Conservation (phyloP, 345 rosid genomes). For the Murraya paniculata region DNA sequence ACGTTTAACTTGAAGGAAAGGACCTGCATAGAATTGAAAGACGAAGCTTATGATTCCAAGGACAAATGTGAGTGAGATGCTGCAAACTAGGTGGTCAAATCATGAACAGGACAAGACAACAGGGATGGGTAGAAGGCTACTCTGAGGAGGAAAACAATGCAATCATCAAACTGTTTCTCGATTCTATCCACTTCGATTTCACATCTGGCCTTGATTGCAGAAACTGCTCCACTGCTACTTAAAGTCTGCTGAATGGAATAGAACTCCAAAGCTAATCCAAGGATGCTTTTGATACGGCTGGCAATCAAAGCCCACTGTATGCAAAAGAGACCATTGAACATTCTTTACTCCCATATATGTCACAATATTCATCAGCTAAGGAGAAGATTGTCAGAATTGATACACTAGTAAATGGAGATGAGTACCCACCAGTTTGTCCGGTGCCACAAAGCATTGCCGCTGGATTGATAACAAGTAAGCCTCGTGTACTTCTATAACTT, state of each 20-base stretch:
- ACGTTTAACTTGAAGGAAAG: conserved; percentile 85
- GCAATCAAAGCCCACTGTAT: conserved; percentile 90
- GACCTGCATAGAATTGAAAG: conserved; percentile 46
- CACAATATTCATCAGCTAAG: conserved; percentile 11
- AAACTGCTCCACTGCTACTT: conserved; percentile 68
- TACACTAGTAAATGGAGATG: conserved; percentile 11
- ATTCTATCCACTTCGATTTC: conserved; percentile 80
- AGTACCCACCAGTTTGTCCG: conserved; percentile 81
- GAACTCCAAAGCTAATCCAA: conserved; percentile 88
- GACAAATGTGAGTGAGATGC: background rate
- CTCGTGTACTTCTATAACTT: conserved; percentile 95
- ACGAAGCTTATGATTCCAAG: background rate
- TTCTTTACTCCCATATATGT: background rate
- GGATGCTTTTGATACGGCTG: conserved; percentile 84
- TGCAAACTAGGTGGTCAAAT: background rate
- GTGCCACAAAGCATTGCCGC: conserved; percentile 95
- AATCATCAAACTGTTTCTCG: conserved; percentile 86
- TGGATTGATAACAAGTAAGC: conserved; percentile 88
- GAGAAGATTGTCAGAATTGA: background rate
- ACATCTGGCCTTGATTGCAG: conserved; percentile 78
- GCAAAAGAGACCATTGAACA: conserved; percentile 16
- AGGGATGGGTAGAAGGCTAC: conserved; percentile 35
- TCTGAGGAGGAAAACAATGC: conserved; percentile 91
- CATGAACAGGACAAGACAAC: background rate
- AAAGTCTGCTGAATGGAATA: conserved; percentile 83